Evolutionary conservation across 106 monocot species (phyloP), one percentile per base, ranked within the genome.

Genomic region (Allium sativum): DNA sequence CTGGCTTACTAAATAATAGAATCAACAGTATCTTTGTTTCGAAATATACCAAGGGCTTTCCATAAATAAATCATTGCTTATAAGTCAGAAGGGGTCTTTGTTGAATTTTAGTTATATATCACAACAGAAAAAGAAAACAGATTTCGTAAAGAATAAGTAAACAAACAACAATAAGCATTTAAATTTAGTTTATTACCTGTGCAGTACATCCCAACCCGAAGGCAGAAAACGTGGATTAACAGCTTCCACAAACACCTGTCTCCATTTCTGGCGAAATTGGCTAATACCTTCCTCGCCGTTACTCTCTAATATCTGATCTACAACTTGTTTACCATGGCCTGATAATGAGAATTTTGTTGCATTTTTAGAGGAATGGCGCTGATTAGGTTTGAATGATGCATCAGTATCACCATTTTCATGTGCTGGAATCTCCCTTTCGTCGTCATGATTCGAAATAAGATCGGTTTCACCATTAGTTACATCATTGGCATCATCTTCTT

Each of bases 281-380:
- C 55, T 21, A 59, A 96, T 78, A 11, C 87, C 95, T 58, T 84
- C 84, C 48, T 91, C 95, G 1, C 95, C 90, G 40, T 80, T 64
- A 6, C 82, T 82, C 44, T 56, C 47, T 17, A 91, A 55, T 64
- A 96, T 69, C 56, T 73, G 67, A 53, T 84, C 82, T 51, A 96
- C 95, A 71, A 96, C 91, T 71, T 84, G 79, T 78, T 81, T 87
- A 43, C 95, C 95, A 69, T 96, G 87, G 22, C 95, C 95, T 65
- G 91, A 72, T 41, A 96, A 55, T 73, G 90, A 84, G 53, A 82
- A 15, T 65, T 69, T 95, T 55, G 81, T 90, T 18, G 72, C 67
- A 73, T 52, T 64, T 60, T 58, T 74, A 59, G 46, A 50, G 20
- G 78, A 77, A 40, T 51, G 14, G 18, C 48, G 60, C 61, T 68